A percentile compares a stretch with the other conserved stretches of the same genome.
phyloP scores from a whole-genome alignment of 441 rosid genomes.

The Adansonia rubrostipa region DNA sequence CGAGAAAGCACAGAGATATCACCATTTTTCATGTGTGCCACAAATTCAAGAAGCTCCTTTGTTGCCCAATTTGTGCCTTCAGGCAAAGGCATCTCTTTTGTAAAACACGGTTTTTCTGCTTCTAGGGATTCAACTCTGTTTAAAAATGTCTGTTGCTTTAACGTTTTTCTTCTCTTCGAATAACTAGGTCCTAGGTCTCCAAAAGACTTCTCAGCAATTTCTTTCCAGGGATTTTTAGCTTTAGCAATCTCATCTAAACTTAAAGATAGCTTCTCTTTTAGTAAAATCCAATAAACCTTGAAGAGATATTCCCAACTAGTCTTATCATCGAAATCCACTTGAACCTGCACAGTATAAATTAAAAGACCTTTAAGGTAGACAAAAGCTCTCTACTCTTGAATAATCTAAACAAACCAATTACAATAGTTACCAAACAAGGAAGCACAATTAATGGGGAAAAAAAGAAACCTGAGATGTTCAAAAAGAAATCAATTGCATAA shows the following conservation, averaged over 20 bases:
- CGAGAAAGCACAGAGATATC: conserved; percentile 58
- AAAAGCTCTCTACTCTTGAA: not conserved
- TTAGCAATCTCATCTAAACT: conserved; percentile 69
- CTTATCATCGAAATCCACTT: conserved; percentile 98
- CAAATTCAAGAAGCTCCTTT: conserved; percentile 83
- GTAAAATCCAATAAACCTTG: conserved; percentile 85
- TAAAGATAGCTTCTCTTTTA: conserved; percentile 74
- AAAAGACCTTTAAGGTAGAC: conserved; percentile 6
- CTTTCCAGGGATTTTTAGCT: conserved; percentile 65
- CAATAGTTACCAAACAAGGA: conserved; percentile 7
- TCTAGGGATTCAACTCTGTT: conserved; percentile 35
- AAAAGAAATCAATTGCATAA: conserved; percentile 8
- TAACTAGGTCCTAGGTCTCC: conserved; percentile 47
- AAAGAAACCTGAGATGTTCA: not conserved
- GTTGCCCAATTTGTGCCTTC: conserved; percentile 74
- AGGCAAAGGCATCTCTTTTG: conserved; percentile 41
- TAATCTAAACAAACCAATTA: not conserved
- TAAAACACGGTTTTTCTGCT: conserved; percentile 34
- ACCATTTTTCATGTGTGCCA: conserved; percentile 78
- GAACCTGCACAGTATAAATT: conserved; percentile 58
- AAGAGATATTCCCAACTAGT: conserved; percentile 99
- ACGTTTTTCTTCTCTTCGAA: conserved; percentile 63
- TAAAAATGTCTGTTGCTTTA: conserved; percentile 37
- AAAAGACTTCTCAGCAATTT: conserved; percentile 40
- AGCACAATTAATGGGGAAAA: not conserved